Percentiles rank a stretch among this genome's conserved stretches.
These are phyloP conservation scores for Berberis thunbergii DNA, from an alignment of 164 flowering plant species.

Conservation along the genomic window DNA sequence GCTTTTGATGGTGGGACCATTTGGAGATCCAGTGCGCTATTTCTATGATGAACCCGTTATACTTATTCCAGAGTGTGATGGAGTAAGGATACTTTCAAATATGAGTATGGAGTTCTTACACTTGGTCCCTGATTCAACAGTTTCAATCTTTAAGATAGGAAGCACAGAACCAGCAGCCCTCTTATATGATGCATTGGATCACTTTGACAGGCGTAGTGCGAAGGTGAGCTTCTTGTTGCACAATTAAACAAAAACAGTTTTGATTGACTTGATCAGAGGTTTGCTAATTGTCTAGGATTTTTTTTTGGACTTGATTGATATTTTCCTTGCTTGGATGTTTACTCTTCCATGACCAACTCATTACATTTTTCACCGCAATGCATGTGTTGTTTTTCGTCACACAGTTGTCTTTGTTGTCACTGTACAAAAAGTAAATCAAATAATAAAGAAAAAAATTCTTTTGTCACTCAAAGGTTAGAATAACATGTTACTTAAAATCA, in stretches of 20 bases:
- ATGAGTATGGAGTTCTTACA: conserved; percentile 88
- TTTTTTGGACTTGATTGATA: not conserved
- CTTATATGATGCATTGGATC: conserved; percentile 93
- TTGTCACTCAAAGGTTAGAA: too few species aligned
- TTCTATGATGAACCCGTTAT: conserved; percentile 83
- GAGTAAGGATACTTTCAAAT: conserved; percentile 88
- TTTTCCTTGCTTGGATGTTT: not conserved
- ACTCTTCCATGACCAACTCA: too few species aligned
- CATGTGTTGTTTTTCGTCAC: too few species aligned
- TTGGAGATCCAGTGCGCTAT: conserved; percentile 73
- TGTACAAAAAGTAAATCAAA: too few species aligned
- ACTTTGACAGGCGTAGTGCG: conserved; percentile 88
- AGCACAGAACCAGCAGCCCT: conserved; percentile 91
- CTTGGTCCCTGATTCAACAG: conserved; percentile 90
- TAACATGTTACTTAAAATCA: too few species aligned
- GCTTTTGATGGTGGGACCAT: conserved; percentile 93
- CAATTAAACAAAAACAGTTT: not conserved
- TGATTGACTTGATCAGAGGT: not conserved
- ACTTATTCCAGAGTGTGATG: conserved; percentile 94
- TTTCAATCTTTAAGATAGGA: conserved; percentile 85
- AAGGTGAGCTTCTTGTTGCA: conserved; percentile 43
- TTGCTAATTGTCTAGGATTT: not conserved
- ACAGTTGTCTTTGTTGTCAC: too few species aligned
- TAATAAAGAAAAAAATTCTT: too few species aligned
- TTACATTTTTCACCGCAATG: too few species aligned